Percentiles rank a stretch among this genome's conserved stretches.
Conservation (phyloP, 2,329 filamentous ascomycete species). For the Fusarium sp. region DNA sequence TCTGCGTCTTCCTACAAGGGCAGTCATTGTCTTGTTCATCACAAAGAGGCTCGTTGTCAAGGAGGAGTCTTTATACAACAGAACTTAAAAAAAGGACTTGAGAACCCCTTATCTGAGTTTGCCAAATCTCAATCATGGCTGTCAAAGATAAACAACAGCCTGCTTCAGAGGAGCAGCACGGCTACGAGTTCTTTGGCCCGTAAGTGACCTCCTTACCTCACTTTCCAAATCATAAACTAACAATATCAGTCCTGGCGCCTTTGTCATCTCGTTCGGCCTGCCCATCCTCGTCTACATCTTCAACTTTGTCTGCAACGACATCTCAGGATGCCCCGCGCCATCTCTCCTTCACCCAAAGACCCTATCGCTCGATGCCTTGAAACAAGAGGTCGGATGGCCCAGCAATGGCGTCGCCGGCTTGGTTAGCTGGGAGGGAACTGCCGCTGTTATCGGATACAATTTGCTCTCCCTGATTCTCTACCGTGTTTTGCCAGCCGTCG, state of each 20-base stretch:
- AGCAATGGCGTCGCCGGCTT: constrained; percentile 76
- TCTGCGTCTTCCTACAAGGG: constrained; percentile 12
- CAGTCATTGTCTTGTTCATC: constrained; percentile 8
- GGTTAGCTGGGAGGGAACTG: constrained; percentile 74
- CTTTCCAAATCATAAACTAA: constrained; percentile 8
- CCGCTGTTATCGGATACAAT: constrained; percentile 83
- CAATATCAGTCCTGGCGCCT: constrained; percentile 75
- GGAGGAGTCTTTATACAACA: background rate
- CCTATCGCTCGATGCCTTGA: constrained; percentile 78
- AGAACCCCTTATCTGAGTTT: background rate
- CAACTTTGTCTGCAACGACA: constrained; percentile 90
- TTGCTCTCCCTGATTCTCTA: constrained; percentile 80
- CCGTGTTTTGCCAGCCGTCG: constrained; percentile 78
- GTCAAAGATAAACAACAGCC: constrained; percentile 46
- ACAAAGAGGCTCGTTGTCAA: background rate
- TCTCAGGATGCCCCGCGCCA: constrained; percentile 89
- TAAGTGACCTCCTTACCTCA: constrained; percentile 48
- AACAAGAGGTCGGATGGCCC: constrained; percentile 86
- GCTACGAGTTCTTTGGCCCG: constrained; percentile 67
- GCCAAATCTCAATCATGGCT: constrained; percentile 48
- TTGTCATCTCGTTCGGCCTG: constrained; percentile 82
- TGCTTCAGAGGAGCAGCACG: constrained; percentile 53
- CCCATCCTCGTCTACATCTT: constrained; percentile 84
- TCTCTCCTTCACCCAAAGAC: constrained; percentile 80
- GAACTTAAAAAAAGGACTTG: background rate